Evolutionary conservation across 2,329 filamentous ascomycete genomes (phyloP), one percentile per base, ranked within the genome.

Genomic region (Fusarium pseudonygamai): DNA sequence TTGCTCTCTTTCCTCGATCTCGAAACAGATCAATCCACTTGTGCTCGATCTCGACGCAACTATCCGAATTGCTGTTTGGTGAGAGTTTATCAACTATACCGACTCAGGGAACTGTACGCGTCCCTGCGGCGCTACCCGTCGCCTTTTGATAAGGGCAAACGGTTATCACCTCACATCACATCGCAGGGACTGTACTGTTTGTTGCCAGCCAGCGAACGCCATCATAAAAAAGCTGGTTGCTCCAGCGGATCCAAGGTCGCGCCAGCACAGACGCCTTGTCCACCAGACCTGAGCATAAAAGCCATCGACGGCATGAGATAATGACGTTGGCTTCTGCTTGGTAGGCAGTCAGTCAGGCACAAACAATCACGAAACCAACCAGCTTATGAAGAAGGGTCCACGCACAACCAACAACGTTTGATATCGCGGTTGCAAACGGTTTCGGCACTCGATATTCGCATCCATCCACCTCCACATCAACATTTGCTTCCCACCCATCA

Each of bases 31-130:
- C 63, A 45, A 40, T 24, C 57, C 45, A 50, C 52, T 42, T 46
- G 24, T 39, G 66, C 64, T 61, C 50, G 46, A 71, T 74, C 66
- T 71, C 57, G 64, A 67, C 72, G 61, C 63, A 52, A 47, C 64
- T 60, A 60, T 45, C 64, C 60, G 59, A 56, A 28, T 32, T 46
- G 36, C 30, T 68, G 55, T 64, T 72, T 67, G 60, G 60, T 57
- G 42, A 64, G 60, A 45, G 40, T 55, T 71, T 34, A 46, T 53
- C 43, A 30, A 39, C 56, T 39, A 58, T 36, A 58, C 56, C 42
- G 16, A 34, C 53, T 67, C 59, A 30, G 45, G 55, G 37, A 68
- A 39, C 24, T 47, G 22, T 36, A 50, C 30, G 49, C 36, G 52
- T 52, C 55, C 40, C 60, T 62, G 57, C 42, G 70, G 66, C 57